A percentile compares a stretch with the other conserved stretches of the same genome.
Evolutionary conservation across 2,329 filamentous ascomycete genomes (phyloP).

Genomic region (Sordariomycetes sp.): DNA sequence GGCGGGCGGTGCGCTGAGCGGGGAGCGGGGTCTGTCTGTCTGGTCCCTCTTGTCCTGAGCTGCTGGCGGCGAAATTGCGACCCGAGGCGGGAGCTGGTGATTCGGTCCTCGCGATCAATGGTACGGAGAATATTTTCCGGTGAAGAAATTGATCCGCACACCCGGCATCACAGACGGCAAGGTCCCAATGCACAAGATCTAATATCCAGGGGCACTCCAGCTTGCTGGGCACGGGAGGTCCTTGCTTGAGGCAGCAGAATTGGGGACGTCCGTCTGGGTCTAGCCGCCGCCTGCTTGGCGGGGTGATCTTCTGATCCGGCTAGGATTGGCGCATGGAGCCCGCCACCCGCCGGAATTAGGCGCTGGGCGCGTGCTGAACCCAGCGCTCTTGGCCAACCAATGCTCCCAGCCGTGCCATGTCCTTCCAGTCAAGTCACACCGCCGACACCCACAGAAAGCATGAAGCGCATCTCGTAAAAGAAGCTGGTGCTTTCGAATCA

Average conservation of each 20-base stretch:
- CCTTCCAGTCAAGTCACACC: neutral
- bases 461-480: neutral
- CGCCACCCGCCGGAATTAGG: slow-evolving; percentile 4
- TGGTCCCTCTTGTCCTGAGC: neutral
- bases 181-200: neutral
- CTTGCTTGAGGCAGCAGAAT: neutral
- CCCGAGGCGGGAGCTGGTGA: neutral
- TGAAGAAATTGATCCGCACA: neutral
- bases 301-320: neutral
- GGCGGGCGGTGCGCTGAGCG: neutral
- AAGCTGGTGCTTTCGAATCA: neutral
- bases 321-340: neutral
- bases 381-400: slow-evolving; percentile 2
- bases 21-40: neutral
- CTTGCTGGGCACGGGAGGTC: neutral
- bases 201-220: neutral
- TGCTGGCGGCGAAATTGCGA: neutral
- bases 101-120: neutral
- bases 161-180: neutral
- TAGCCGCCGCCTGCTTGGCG: neutral
- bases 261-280: neutral
- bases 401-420: too few species aligned
- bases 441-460: neutral
- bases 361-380: slow-evolving; percentile 1
- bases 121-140: neutral